Evolutionary conservation across 129 eudicot species (phyloP).

Genomic region (Artemisia tridentata): DNA sequence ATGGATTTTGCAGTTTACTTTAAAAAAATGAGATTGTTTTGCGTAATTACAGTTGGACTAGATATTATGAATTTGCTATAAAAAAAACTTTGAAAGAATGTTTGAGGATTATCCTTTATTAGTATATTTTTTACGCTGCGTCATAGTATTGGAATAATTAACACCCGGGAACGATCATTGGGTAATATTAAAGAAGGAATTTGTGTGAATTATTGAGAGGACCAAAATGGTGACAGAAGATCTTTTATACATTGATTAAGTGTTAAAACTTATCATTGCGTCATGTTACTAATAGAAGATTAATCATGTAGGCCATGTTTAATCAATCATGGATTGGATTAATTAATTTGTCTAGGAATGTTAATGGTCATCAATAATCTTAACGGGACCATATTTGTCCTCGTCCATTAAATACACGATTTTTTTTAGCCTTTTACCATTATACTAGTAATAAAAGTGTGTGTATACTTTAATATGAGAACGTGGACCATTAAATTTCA

Average conservation of each 20-base stretch:
- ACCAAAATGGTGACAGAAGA: background rate
- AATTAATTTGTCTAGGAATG: conserved; percentile 32
- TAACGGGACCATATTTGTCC: conserved; percentile 24
- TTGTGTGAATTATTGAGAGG: background rate
- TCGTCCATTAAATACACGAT: background rate
- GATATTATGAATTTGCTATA: too few species aligned
- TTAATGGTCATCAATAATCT: conserved; percentile 19
- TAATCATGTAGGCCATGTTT: conserved; percentile 29
- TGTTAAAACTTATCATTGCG: background rate
- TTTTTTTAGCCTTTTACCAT: background rate
- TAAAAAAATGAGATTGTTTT: too few species aligned
- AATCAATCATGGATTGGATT: conserved; percentile 15
- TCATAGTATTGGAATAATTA: background rate
- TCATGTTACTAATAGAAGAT: background rate
- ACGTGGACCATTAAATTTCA: too few species aligned
- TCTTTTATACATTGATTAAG: background rate
- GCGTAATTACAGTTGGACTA: too few species aligned
- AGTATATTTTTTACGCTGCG: too few species aligned
- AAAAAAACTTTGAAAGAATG: too few species aligned
- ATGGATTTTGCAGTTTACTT: too few species aligned
- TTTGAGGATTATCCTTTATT: too few species aligned
- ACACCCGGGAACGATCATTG: background rate
- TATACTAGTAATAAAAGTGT: background rate
- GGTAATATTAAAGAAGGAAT: background rate
- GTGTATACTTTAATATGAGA: background rate